phyloP scores from a whole-genome alignment of 352 stramenopile species.

The Pythium grandisporangium region DNA sequence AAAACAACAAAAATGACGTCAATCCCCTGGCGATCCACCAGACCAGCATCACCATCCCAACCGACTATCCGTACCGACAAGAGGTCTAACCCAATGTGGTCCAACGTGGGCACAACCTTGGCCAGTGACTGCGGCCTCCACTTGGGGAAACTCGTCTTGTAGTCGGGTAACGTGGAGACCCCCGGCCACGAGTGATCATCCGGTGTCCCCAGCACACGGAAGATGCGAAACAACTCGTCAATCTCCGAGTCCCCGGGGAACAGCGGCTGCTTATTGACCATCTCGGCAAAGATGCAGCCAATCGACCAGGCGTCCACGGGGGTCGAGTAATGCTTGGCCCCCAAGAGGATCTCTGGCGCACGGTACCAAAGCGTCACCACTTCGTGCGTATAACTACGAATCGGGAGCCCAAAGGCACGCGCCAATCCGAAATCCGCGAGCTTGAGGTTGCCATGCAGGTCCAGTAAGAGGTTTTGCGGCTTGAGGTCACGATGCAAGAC shows the following conservation, averaged over 20 bases:
- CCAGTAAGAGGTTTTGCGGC: constrained; percentile 94
- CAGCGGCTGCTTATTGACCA: constrained; percentile 87
- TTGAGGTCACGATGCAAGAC: constrained; percentile 98
- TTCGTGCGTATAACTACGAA: constrained; percentile 90
- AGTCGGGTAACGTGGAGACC: constrained; percentile 95
- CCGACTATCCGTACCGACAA: constrained; percentile 42
- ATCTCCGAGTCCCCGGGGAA: constrained; percentile 97
- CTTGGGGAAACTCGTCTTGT: constrained; percentile 96
- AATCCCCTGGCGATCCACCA: too few species aligned
- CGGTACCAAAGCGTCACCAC: constrained; percentile 96
- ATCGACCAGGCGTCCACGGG: constrained; percentile 91
- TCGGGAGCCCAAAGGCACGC: constrained; percentile 78
- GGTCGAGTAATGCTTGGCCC: constrained; percentile 90
- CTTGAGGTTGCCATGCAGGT: constrained; percentile 84
- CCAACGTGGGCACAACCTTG: constrained; percentile 82
- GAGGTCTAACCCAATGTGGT: constrained; percentile 71
- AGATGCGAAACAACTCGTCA: constrained; percentile 99
- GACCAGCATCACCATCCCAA: too few species aligned
- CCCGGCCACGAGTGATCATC: constrained; percentile 95
- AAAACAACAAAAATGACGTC: constrained; percentile 1
- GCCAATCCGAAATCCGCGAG: constrained; percentile 91
- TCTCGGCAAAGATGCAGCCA: constrained; percentile 92
- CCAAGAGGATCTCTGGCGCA: constrained; percentile 91
- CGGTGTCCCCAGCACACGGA: constrained; percentile 95
- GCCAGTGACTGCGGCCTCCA: constrained; percentile 90